Base-by-base conservation (phyloP, 257 asterid genomes). In the Sherardia arvensis region DNA sequence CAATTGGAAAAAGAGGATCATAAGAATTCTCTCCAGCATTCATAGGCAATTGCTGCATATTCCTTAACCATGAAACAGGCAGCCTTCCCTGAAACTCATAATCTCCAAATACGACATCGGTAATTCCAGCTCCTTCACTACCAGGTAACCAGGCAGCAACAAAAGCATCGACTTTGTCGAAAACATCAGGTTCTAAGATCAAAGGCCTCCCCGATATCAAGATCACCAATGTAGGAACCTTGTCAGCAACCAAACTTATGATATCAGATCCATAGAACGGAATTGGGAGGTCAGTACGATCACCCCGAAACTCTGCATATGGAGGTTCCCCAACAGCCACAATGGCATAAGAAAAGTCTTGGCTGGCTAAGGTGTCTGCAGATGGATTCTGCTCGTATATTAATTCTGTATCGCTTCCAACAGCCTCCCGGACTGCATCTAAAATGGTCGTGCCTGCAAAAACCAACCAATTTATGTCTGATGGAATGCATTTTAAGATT, bases 121-220 rank as follows among this genome's bases (percentile, higher is more conserved):
- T 73, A 29, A 90, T 84, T 65, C 97, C 97, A 15, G 68, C 66
- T 26, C 96, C 96, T 75, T 90, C 95, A 1, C 87, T 79, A 47
- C 97, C 97, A 1, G 96, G 97, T 71, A 90, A 53, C 97, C 97
- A 90, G 36, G 95, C 97, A 64, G 79, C 87, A 10, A 85, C 80
- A 0, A 90, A 61, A 4, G 81, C 90, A 0, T 85, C 93, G 0
- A 84, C 65, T 67, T 84, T 87, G 63, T 82, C 89, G 64, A 85
- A 53, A 59, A 85, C 77, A 12, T 38, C 33, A 48, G 92, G 81
- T 72, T 85, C 95, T 51, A 90, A 29, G 38, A 78, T 80, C 78
- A 90, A 58, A 66, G 96, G 97, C 74, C 97, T 79, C 25, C 97
- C 97, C 14, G 88, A 79, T 30, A 87, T 74, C 70, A 90, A 78